These are phyloP conservation scores for Wilhelminamyces savonicus DNA, from an alignment of 805 yeast genomes.

Conservation along the genomic window DNA sequence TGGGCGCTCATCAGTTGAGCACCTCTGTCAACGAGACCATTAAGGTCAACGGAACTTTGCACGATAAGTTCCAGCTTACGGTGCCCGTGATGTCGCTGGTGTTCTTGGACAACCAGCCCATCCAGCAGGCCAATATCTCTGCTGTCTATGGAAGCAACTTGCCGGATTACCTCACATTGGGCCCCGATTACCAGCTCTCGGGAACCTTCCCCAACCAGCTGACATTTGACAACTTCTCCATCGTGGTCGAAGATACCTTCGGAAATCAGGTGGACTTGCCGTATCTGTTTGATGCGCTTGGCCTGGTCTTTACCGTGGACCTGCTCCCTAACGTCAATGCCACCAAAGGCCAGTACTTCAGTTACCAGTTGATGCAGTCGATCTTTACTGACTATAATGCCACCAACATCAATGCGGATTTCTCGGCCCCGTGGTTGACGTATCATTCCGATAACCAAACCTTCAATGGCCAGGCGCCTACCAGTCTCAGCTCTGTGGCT, in stretches of 20 bases:
- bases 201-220: constrained; percentile 53
- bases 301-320: constrained; percentile 50
- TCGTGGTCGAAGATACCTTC: constrained; percentile 52
- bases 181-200: constrained; percentile 33
- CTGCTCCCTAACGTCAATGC: constrained; percentile 58
- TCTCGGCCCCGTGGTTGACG: constrained; percentile 53
- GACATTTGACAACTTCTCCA: constrained; percentile 41
- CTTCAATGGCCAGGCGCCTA: constrained; percentile 58
- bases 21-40: constrained; percentile 54
- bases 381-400: constrained; percentile 49
- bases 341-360: constrained; percentile 56
- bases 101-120: constrained; percentile 52
- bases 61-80: constrained; percentile 44
- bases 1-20: constrained; percentile 85
- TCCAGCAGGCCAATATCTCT: constrained; percentile 49
- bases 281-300: constrained; percentile 49
- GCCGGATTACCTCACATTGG: constrained; percentile 55
- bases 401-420: constrained; percentile 43
- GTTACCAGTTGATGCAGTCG: constrained; percentile 47
- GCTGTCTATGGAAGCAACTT: constrained; percentile 39
- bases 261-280: constrained; percentile 56
- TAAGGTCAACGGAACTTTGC: constrained; percentile 62
- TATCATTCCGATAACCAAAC: constrained; percentile 58
- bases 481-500: constrained; percentile 14
- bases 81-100: constrained; percentile 62